Conservation (phyloP, 768 basidiomycete species). For the Myochromella boudieri region DNA sequence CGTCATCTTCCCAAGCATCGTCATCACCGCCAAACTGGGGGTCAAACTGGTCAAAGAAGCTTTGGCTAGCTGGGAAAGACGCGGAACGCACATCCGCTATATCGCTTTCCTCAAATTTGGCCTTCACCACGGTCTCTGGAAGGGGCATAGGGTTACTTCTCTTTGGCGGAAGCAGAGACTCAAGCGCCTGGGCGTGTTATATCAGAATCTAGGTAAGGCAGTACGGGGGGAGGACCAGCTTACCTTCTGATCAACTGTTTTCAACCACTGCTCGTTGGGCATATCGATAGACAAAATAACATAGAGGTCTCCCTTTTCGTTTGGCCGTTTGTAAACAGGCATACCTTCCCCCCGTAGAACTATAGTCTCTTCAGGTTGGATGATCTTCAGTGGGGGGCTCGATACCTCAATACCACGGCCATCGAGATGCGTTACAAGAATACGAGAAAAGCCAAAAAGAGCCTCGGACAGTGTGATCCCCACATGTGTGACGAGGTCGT, state of each 20-base stretch:
- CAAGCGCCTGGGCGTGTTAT: slow-evolving; percentile 49
- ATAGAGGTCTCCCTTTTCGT: slow-evolving; percentile 78
- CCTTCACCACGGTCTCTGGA: slow-evolving; percentile 71
- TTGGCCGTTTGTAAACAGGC: slow-evolving; percentile 69
- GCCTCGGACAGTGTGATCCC: slow-evolving; percentile 93
- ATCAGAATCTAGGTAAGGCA: neutral
- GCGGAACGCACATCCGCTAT: slow-evolving; percentile 82
- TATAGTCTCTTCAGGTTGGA: slow-evolving; percentile 73
- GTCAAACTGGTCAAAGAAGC: slow-evolving; percentile 78
- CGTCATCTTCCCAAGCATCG: slow-evolving; percentile 71
- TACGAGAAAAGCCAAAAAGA: slow-evolving; percentile 90
- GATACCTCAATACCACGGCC: slow-evolving; percentile 85
- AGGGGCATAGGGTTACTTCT: slow-evolving; percentile 70
- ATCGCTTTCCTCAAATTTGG: slow-evolving; percentile 71
- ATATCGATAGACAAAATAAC: slow-evolving; percentile 86
- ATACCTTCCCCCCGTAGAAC: slow-evolving; percentile 85
- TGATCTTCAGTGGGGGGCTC: slow-evolving; percentile 72
- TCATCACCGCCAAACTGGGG: slow-evolving; percentile 72
- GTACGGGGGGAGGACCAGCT: neutral
- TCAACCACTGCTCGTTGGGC: slow-evolving; percentile 80
- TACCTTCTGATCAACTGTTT: slow-evolving; percentile 61
- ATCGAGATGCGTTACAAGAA: slow-evolving; percentile 89
- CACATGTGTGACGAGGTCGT: slow-evolving; percentile 77
- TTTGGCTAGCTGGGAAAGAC: slow-evolving; percentile 70
- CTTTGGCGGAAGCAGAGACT: slow-evolving; percentile 72